These are phyloP conservation scores for Kwoniella sp. DNA, from an alignment of 768 basidiomycete genomes.

Conservation along the genomic window DNA sequence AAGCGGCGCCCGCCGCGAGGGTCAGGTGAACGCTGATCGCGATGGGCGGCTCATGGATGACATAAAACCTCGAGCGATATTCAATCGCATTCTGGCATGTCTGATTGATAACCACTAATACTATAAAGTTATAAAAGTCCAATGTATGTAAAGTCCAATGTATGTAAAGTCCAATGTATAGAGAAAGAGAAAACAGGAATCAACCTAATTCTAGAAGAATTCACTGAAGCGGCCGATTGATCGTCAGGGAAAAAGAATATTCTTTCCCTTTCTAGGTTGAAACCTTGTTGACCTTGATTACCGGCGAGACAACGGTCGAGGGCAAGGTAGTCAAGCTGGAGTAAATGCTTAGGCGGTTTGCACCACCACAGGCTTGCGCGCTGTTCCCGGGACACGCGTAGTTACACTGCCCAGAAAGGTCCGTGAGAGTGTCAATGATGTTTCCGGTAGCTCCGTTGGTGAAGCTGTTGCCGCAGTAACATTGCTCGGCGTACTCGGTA, in stretches of 20 bases:
- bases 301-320: not conserved
- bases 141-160: not conserved
- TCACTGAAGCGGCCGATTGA: too few relatives aligned
- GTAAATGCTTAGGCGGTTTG: slow-evolving; percentile 15
- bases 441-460: slow-evolving; percentile 25
- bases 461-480: slow-evolving; percentile 34
- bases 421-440: slow-evolving; percentile 36
- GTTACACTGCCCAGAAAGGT: slow-evolving; percentile 19
- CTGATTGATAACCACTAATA: not conserved
- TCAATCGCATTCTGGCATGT: not conserved
- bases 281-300: not conserved
- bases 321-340: slow-evolving; percentile 16
- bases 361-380: slow-evolving; percentile 24
- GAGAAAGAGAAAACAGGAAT: not conserved
- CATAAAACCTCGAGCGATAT: too few relatives aligned
- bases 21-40: too few relatives aligned
- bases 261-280: not conserved
- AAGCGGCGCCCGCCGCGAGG: too few relatives aligned
- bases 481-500: slow-evolving; percentile 34
- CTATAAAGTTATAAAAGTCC: not conserved
- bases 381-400: slow-evolving; percentile 18
- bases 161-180: not conserved
- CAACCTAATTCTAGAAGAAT: not conserved
- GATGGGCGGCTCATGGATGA: too few relatives aligned
- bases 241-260: not conserved